Base-by-base conservation (phyloP, 768 basidiomycete genomes). In the Cytidiella melzeri region DNA sequence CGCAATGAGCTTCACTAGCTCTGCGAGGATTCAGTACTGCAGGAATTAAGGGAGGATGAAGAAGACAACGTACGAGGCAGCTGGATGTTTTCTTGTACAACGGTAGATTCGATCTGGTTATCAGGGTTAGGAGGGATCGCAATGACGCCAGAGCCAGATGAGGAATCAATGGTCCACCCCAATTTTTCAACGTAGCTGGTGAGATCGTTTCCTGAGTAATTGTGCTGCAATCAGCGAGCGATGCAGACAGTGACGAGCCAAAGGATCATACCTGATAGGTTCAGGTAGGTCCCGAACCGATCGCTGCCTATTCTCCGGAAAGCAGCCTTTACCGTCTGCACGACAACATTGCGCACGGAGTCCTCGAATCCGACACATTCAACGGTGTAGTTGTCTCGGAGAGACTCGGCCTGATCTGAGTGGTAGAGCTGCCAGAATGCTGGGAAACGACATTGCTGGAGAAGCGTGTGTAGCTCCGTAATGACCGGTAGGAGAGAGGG, bases 361-460 rank as follows among this genome's bases (percentile, higher is more conserved):
- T 90, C 79, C 60, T 92, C 90, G 55, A 92, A 92, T 3, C 91
- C 90, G 25, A 74, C 72, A 47, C 81, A 83, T 63, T 92, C 91
- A 5, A 91, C 76, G 1, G 88, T 92, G 64, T 90, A 92, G 63
- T 92, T 91, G 56, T 90, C 87, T 39, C 91, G 76, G 45, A 92
- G 67, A n/a, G 67, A 64, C 55, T 87, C 83, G 5, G 89, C 72
- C 40, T 80, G 73, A 21, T 80, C 79, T 3, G 88, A 89, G 55
- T 70, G 77, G 67, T 87, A 92, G 23, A 76, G 66, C 52, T 71
- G 59, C 92, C 92, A 94, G 71, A 94, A 94, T 2, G 82, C 78
- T 42, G 88, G 84, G 73, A 94, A 93, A 49, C 87, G 82, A 68
- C 92, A 92, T 54, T 87, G 84, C 58, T 83, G 84, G 49, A 90